Evolutionary conservation across 1,284 basidiomycete species (phyloP).

Genomic region (Pseudozyma pruni): DNA sequence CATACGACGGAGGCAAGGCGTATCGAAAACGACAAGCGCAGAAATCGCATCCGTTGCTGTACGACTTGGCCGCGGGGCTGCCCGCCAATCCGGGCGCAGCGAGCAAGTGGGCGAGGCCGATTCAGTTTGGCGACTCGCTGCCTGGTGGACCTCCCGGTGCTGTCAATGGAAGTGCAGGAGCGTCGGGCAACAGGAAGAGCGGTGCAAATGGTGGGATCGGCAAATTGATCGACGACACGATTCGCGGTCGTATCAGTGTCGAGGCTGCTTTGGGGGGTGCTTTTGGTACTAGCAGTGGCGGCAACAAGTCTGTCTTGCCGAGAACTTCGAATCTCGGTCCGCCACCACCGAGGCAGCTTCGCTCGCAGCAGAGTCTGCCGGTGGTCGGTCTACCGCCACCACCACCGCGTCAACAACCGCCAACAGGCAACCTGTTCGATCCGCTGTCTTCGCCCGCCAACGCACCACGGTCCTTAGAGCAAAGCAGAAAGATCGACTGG

Average conservation of each 20-base stretch:
- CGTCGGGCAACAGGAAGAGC: background rate
- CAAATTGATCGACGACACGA: slow-evolving; percentile 47
- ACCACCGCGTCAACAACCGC: background rate
- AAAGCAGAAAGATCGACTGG: slow-evolving; percentile 20
- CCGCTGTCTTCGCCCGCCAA: slow-evolving; percentile 11
- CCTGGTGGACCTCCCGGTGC: slow-evolving; percentile 10
- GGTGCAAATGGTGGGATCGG: slow-evolving; percentile 26
- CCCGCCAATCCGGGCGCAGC: slow-evolving; percentile 62
- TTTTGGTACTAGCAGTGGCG: background rate
- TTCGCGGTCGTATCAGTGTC: slow-evolving; percentile 53
- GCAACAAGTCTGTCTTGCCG: background rate
- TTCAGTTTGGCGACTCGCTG: slow-evolving; percentile 60
- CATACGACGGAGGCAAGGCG: slow-evolving; percentile 49
- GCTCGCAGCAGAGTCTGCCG: background rate
- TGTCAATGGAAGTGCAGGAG: background rate
- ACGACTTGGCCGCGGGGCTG: slow-evolving; percentile 61
- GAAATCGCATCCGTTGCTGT: slow-evolving; percentile 48
- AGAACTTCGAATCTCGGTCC: background rate
- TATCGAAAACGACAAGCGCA: slow-evolving; percentile 25
- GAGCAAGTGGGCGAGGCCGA: slow-evolving; percentile 64
- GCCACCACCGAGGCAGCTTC: background rate
- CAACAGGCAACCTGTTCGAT: slow-evolving; percentile 3
- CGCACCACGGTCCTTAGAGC: slow-evolving; percentile 5
- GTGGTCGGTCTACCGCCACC: background rate
- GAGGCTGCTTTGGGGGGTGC: slow-evolving; percentile 46